Base-by-base conservation (phyloP, 2,329 filamentous ascomycete genomes). In the Epichloe sp. region DNA sequence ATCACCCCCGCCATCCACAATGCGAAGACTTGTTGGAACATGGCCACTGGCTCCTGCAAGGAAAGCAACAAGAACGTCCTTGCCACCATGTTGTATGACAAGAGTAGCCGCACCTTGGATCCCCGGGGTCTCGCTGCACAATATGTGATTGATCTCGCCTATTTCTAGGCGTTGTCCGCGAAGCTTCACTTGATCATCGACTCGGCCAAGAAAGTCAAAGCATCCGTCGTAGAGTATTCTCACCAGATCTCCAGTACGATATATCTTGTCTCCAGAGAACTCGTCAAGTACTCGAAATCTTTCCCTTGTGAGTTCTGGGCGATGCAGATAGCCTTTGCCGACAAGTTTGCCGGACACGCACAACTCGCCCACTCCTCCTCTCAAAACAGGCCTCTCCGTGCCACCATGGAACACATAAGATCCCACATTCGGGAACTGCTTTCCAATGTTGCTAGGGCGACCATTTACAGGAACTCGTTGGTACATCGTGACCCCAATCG, bases 101-200 rank as follows among this genome's bases (percentile, higher is more conserved):
- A 94, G 69, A 0, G 89, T 94, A 3, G 82, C 81, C 0, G 87
- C 82, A 57, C 95, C 87, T 14, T 76, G 71, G 8, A 93, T 68
- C 1, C 69, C 69, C 0, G 65, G 55, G 0, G 79, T 73, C 0
- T 78, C 77, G 19, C 77, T 71, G 45, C 80, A 82, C 58, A 95
- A 88, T 8, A 85, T 79, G 47, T 90, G 83, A 58, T 95, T 93
- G 65, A 96, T 95, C 68, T 97, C 90, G 1, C 85, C 86, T 54
- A 95, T 85, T 61, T 97, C 91, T 1, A 97, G 75, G 14, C 90
- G 77, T 63, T 96, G 90, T 0, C 90, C 90, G 11, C 91, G 81
- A 3, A 96, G 75, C 64, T 97, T 97, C 55, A 95, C 83, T 66
- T 97, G 90, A 51, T 95, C 88, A 62, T 97, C 91, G 5, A 85